phyloP scores from a whole-genome alignment of 2,329 filamentous ascomycete species.

The Aspergillus sp. region DNA sequence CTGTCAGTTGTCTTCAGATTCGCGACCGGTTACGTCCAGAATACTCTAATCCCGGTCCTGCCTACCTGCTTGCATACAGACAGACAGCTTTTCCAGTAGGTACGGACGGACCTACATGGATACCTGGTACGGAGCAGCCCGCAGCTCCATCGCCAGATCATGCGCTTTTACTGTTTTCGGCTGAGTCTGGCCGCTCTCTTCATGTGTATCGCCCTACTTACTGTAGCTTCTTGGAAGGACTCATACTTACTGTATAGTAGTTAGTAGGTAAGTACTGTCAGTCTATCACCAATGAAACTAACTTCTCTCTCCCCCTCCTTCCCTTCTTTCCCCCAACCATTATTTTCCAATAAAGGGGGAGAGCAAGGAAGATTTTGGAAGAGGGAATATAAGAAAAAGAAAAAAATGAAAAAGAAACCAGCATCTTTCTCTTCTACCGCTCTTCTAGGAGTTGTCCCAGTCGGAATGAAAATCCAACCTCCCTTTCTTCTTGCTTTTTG shows the following conservation, averaged over 20 bases:
- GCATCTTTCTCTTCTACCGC: background rate
- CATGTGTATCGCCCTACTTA: background rate
- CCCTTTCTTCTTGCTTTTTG: background rate
- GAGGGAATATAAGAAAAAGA: slow-evolving; percentile 4
- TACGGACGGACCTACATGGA: slow-evolving; percentile 1
- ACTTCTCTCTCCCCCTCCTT: background rate
- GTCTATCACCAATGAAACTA: background rate
- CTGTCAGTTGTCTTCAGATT: slow-evolving; percentile 1
- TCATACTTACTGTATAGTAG: too few relatives aligned
- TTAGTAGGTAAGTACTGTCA: background rate
- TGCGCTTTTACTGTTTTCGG: background rate
- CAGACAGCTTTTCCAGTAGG: background rate
- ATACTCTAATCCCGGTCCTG: background rate
- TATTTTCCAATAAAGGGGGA: slow-evolving; percentile 7
- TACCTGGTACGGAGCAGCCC: background rate
- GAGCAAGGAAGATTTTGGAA: slow-evolving; percentile 8
- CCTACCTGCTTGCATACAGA: background rate
- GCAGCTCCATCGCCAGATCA: background rate
- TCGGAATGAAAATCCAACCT: background rate
- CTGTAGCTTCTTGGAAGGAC: background rate
- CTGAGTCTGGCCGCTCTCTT: background rate
- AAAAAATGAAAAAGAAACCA: background rate
- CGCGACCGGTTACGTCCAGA: background rate
- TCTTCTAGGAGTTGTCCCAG: background rate
- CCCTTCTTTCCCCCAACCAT: background rate